Evolutionary conservation across 2,329 filamentous ascomycete genomes (phyloP).

Genomic region (Colletotrichum magnum): DNA sequence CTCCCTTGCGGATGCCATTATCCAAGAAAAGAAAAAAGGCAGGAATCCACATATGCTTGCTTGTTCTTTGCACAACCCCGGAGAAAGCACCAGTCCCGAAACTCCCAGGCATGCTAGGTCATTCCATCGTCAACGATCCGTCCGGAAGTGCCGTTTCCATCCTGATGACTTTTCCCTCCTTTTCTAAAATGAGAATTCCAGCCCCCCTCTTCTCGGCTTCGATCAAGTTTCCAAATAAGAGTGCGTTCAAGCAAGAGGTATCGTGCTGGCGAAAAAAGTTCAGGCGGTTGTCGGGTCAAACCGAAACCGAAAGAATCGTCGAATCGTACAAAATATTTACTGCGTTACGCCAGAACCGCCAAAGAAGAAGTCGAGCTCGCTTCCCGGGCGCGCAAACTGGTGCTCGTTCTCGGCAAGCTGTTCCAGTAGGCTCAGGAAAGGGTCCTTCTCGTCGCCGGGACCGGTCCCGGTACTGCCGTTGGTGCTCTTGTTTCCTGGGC

Average conservation of each 20-base stretch:
- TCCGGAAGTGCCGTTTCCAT: slow-evolving; percentile 22
- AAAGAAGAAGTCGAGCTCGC: slow-evolving; percentile 85
- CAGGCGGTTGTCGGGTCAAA: not conserved
- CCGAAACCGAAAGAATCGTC: not conserved
- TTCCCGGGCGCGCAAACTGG: slow-evolving; percentile 69
- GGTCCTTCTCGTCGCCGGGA: slow-evolving; percentile 79
- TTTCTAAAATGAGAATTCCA: slow-evolving; percentile 22
- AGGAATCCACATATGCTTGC: slow-evolving; percentile 13
- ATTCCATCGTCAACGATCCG: slow-evolving; percentile 27
- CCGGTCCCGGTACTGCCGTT: slow-evolving; percentile 64
- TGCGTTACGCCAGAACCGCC: slow-evolving; percentile 44
- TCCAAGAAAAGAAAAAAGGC: slow-evolving; percentile 1
- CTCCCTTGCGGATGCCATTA: slow-evolving; percentile 8
- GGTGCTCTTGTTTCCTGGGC: slow-evolving; percentile 62
- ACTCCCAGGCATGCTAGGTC: slow-evolving; percentile 37
- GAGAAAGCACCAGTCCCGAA: slow-evolving; percentile 21
- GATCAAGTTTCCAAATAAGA: slow-evolving; percentile 15
- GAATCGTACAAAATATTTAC: slow-evolving; percentile 24
- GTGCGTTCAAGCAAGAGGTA: slow-evolving; percentile 24
- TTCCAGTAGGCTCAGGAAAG: slow-evolving; percentile 83
- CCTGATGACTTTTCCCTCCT: slow-evolving; percentile 19
- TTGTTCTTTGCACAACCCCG: slow-evolving; percentile 27
- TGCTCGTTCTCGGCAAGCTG: slow-evolving; percentile 88
- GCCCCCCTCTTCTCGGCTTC: not conserved
- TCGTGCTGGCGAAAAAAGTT: slow-evolving; percentile 15